These are phyloP conservation scores for Exophiala sp. DNA, from an alignment of 2,329 filamentous ascomycete genomes.

Conservation along the genomic window DNA sequence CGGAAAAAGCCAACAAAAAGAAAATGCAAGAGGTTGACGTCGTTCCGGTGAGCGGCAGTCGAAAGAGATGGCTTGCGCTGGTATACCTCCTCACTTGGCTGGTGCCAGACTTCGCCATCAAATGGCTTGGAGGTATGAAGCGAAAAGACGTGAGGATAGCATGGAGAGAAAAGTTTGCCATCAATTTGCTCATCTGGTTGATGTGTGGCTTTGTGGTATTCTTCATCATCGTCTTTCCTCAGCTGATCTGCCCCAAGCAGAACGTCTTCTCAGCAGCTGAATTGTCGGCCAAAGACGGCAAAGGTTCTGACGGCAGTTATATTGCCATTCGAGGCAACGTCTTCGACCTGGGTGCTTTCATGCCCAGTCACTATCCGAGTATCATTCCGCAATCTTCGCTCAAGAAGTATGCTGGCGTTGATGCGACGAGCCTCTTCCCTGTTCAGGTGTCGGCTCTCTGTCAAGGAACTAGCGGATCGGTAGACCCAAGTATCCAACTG, in stretches of 20 bases:
- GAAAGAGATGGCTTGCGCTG: conserved; percentile 85
- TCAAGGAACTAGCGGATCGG: conserved; percentile 65
- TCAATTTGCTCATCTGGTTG: conserved; percentile 96
- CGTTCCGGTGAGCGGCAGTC: conserved; percentile 68
- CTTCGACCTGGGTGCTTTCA: conserved; percentile 73
- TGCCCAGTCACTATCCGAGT: conserved; percentile 73
- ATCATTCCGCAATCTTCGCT: conserved; percentile 61
- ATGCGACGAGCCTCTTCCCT: conserved; percentile 86
- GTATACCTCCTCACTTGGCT: conserved; percentile 83
- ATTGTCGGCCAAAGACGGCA: conserved; percentile 69
- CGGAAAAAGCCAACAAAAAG: conserved; percentile 90
- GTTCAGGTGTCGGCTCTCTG: conserved; percentile 92
- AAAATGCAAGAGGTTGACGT: conserved; percentile 88
- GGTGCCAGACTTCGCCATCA: conserved; percentile 79
- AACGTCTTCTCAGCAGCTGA: conserved; percentile 79
- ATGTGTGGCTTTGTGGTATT: conserved; percentile 74
- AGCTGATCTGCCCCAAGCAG: conserved; percentile 85
- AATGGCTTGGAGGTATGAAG: conserved; percentile 74
- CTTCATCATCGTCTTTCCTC: conserved; percentile 84
- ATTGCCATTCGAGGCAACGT: conserved; percentile 84
- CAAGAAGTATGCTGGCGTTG: conserved; percentile 77
- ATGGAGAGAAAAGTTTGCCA: conserved; percentile 96
- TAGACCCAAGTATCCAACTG: conserved; percentile 72
- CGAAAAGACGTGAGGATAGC: conserved; percentile 89
- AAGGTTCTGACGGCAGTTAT: conserved; percentile 61